Base-by-base conservation (phyloP, 176 grass and related monocot genomes). In the Elymus sibiricus region DNA sequence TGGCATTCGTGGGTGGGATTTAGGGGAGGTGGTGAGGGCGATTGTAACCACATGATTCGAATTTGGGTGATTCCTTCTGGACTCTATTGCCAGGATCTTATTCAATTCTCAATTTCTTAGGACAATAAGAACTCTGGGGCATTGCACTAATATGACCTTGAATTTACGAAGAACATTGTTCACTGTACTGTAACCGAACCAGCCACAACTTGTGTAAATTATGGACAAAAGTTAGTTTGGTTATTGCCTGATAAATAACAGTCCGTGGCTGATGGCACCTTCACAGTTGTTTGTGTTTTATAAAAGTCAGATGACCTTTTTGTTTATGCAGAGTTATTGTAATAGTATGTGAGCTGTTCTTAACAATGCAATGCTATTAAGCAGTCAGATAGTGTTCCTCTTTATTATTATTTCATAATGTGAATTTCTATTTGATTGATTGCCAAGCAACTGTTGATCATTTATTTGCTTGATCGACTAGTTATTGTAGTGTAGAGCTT, bases 211-310 rank as follows among this genome's bases (percentile, higher is more conserved):
- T 51, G 22, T 67, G 14, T 21, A 67, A 63, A 8, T 53, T 34
- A 13, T 27, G 17, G 22, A 58, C 64, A n/a, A 8, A 22, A 32
- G 3, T 47, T 80, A 51, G 29, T 74, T 53, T 74, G 43, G 40
- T n/a, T 72, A 9, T n/a, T 74, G 24, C 12, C 14, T 22, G 55
- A 31, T 64, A 84, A n/a, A 76, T 82, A 43, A 64, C 16, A 88
- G 24, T 19, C 21, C 3, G n/a, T 35, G 39, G 4, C 55, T 55
- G 53, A 51, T 78, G 38, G 38, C 25, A 78, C 16, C 56, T 83
- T 79, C 1, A 7, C n/a, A 78, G 5, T 64, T 58, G 12, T 78
- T 25, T 7, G 4, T 15, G 5, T 28, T 21, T 43, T 80, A 11
- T 79, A 4, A 71, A 62, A 72, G 73, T 65, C 77, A 10, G 14